Percentiles rank a stretch among this genome's conserved stretches.
phyloP scores from a whole-genome alignment of 257 asterid species.

The Linderniella brevidens region DNA sequence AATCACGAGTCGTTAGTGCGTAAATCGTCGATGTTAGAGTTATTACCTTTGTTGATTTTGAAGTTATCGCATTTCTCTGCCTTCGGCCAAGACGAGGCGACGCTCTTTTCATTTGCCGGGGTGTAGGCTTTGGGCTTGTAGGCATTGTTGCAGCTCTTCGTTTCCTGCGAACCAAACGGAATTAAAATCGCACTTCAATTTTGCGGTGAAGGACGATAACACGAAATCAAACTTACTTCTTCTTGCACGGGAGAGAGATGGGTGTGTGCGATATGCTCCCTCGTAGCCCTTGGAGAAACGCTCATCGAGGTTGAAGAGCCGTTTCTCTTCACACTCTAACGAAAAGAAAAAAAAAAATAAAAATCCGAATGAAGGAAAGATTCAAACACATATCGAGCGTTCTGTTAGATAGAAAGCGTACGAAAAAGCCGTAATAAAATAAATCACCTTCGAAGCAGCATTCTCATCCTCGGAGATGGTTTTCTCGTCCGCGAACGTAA shows the following conservation, averaged over 20 bases:
- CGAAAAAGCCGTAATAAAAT: not conserved
- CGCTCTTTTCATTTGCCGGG: no score
- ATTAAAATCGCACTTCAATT: no score
- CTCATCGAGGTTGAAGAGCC: conserved; percentile 20
- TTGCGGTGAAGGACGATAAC: no score
- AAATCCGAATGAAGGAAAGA: not conserved
- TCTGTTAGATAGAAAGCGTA: not conserved
- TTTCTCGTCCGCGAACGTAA: conserved; percentile 51
- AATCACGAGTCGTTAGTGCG: no score
- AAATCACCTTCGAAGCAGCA: conserved; percentile 17
- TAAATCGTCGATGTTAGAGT: no score
- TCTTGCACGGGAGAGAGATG: conserved; percentile 41
- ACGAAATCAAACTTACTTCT: conserved; percentile 34
- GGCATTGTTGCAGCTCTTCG: no score
- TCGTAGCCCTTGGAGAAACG: conserved; percentile 19
- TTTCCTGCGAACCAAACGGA: no score
- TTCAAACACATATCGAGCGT: no score
- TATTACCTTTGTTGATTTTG: no score
- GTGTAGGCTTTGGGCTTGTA: no score
- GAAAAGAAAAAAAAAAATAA: not conserved
- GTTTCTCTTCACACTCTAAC: conserved; percentile 23
- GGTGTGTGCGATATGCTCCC: conserved; percentile 17
- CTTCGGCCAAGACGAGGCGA: no score
- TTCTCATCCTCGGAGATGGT: conserved; percentile 49
- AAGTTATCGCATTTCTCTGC: no score